Conservation (phyloP, 2,329 filamentous ascomycete genomes). For the Curvularia sp. region DNA sequence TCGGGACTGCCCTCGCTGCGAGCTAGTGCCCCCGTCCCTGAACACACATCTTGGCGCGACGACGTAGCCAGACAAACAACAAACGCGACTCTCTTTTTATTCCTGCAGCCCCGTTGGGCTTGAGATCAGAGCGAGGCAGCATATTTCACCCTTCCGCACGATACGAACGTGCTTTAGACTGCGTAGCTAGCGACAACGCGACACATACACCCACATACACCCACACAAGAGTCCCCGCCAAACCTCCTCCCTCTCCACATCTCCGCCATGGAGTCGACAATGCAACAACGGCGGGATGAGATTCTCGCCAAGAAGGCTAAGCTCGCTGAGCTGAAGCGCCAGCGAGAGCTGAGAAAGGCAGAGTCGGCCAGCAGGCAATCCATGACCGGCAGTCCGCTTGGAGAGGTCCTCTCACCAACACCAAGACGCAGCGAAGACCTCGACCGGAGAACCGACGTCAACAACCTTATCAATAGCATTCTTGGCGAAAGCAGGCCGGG, state of each 20-base stretch:
- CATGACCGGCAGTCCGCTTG: slow-evolving; percentile 67
- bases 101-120: background rate
- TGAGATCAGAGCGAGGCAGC: background rate
- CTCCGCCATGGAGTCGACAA: slow-evolving; percentile 58
- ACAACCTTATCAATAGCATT: slow-evolving; percentile 82
- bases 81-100: slow-evolving; percentile 7
- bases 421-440: slow-evolving; percentile 71
- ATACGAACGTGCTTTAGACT: background rate
- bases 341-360: slow-evolving; percentile 84
- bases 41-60: slow-evolving; percentile 37
- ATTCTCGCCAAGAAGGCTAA: slow-evolving; percentile 96
- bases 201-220: slow-evolving; percentile 1
- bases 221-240: background rate
- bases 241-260: slow-evolving; percentile 12
- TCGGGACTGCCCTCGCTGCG: slow-evolving; percentile 23
- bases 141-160: background rate
- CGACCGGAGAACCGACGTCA: slow-evolving; percentile 71
- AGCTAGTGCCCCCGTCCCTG: slow-evolving; percentile 30
- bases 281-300: slow-evolving; percentile 88
- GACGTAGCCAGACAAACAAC: slow-evolving; percentile 18
- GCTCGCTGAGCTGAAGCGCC: slow-evolving; percentile 92
- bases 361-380: slow-evolving; percentile 70
- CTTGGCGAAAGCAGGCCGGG: slow-evolving; percentile 78
- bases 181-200: background rate
- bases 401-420: slow-evolving; percentile 75